Evolutionary conservation across 1,284 basidiomycete genomes (phyloP).

Genomic region (Leccinum griseonigrum): DNA sequence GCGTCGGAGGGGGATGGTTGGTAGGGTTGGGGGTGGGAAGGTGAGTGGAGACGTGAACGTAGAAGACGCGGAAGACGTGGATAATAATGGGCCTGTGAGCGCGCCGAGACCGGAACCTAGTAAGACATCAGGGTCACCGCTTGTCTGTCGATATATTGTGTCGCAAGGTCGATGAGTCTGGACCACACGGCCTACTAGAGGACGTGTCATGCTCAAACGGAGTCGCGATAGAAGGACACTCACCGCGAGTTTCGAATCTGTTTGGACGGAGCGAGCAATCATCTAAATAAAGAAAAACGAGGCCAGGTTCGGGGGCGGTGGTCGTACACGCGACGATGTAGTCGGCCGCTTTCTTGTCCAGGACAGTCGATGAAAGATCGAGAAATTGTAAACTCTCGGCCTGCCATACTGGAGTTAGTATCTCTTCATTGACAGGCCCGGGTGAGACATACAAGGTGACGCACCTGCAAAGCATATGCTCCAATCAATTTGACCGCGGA

Average conservation of each 20-base stretch:
- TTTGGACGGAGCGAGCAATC: slow-evolving; percentile 74
- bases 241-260: slow-evolving; percentile 76
- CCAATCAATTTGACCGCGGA: slow-evolving; percentile 81
- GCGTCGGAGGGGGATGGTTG: slow-evolving; percentile 30
- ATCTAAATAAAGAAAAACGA: slow-evolving; percentile 83
- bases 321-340: slow-evolving; percentile 73
- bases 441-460: background rate
- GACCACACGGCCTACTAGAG: slow-evolving; percentile 68
- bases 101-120: slow-evolving; percentile 25
- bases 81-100: slow-evolving; percentile 14
- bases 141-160: slow-evolving; percentile 81
- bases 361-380: slow-evolving; percentile 37
- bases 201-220: background rate
- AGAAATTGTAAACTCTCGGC: slow-evolving; percentile 71
- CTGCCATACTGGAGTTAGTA: slow-evolving; percentile 36
- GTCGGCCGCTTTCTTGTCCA: slow-evolving; percentile 85
- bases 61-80: slow-evolving; percentile 15
- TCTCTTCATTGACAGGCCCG: no score
- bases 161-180: slow-evolving; percentile 72
- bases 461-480: slow-evolving; percentile 59
- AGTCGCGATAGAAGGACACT: slow-evolving; percentile 24
- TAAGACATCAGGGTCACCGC: slow-evolving; percentile 64
- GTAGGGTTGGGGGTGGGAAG: slow-evolving; percentile 18
- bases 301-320: slow-evolving; percentile 50
- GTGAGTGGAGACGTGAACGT: slow-evolving; percentile 37